Evolutionary conservation across 2,329 filamentous ascomycete species (phyloP).

Genomic region (Chalara sp.): DNA sequence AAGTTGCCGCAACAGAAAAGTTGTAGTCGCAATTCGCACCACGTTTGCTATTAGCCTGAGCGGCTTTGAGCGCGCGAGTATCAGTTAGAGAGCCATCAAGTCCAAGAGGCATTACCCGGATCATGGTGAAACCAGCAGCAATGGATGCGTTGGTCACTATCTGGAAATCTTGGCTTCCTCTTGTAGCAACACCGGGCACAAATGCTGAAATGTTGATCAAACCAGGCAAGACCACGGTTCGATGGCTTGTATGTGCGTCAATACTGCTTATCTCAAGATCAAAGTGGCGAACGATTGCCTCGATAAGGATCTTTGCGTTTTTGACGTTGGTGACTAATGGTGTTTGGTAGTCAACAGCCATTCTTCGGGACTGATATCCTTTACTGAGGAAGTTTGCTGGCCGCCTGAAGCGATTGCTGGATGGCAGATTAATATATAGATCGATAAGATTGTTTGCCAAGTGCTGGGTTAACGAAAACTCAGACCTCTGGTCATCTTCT

Average conservation of each 20-base stretch:
- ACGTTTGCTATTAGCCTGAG: conserved; percentile 62
- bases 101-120: conserved; percentile 71
- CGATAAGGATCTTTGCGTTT: conserved; percentile 94
- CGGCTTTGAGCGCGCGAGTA: conserved; percentile 61
- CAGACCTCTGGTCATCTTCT: conserved; percentile 80
- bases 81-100: conserved; percentile 68
- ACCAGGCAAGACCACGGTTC: conserved; percentile 65
- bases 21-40: conserved; percentile 73
- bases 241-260: conserved; percentile 88
- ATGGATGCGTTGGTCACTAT: conserved; percentile 67
- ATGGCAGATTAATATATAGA: conserved; percentile 98
- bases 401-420: conserved; percentile 92
- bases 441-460: conserved; percentile 97
- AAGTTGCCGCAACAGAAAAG: conserved; percentile 69
- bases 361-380: conserved; percentile 91
- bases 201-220: conserved; percentile 76
- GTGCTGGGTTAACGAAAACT: conserved; percentile 96
- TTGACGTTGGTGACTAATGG: conserved; percentile 98
- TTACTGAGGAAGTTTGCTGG: conserved; percentile 98
- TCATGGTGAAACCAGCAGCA: conserved; percentile 71
- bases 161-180: conserved; percentile 61
- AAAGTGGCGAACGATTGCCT: conserved; percentile 86
- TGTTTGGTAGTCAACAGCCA: conserved; percentile 94
- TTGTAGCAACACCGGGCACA: conserved; percentile 63
- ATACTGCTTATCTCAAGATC: conserved; percentile 75